These are phyloP conservation scores for Aureobasidium sp. DNA, from an alignment of 2,329 filamentous ascomycete genomes.

Conservation along the genomic window DNA sequence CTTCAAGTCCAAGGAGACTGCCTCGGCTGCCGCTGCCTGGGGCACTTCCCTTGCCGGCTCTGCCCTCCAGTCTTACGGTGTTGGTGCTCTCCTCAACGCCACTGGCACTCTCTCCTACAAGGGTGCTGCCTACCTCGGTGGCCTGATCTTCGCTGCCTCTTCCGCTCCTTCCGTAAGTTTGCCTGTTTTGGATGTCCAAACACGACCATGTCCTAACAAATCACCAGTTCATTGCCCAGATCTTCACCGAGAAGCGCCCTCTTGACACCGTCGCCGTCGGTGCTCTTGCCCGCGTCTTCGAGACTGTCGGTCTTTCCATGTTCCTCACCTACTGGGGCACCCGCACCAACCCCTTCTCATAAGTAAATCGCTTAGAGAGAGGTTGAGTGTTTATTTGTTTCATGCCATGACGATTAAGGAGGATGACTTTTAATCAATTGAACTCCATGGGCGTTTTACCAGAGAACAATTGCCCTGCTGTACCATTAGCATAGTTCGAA, in stretches of 20 bases:
- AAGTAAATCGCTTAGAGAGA: constrained; percentile 33
- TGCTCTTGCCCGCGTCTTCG: constrained; percentile 74
- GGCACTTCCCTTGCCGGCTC: constrained; percentile 85
- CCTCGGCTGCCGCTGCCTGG: constrained; percentile 79
- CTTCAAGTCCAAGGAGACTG: constrained; percentile 84
- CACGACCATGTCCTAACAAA: constrained; percentile 23
- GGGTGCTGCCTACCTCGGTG: constrained; percentile 88
- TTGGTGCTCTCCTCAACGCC: constrained; percentile 59
- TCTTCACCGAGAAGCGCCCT: constrained; percentile 87
- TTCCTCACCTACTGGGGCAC: constrained; percentile 98
- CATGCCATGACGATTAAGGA: constrained; percentile 15
- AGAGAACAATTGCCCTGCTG: constrained; percentile 11
- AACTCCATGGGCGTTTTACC: constrained; percentile 12
- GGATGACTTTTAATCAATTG: constrained; percentile 14
- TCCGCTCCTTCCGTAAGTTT: constrained; percentile 74
- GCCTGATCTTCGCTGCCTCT: constrained; percentile 84
- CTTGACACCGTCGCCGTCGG: constrained; percentile 84
- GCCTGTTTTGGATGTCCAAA: not conserved
- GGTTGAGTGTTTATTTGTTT: constrained; percentile 10
- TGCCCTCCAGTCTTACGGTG: constrained; percentile 52
- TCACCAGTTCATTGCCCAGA: constrained; percentile 69
- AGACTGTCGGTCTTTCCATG: constrained; percentile 85
- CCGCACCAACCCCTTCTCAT: constrained; percentile 85
- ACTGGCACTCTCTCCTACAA: constrained; percentile 95
- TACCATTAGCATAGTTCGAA: constrained; percentile 15